These are phyloP conservation scores for Aspergillus tamarii DNA, from an alignment of 2,329 filamentous ascomycete genomes.

Conservation along the genomic window DNA sequence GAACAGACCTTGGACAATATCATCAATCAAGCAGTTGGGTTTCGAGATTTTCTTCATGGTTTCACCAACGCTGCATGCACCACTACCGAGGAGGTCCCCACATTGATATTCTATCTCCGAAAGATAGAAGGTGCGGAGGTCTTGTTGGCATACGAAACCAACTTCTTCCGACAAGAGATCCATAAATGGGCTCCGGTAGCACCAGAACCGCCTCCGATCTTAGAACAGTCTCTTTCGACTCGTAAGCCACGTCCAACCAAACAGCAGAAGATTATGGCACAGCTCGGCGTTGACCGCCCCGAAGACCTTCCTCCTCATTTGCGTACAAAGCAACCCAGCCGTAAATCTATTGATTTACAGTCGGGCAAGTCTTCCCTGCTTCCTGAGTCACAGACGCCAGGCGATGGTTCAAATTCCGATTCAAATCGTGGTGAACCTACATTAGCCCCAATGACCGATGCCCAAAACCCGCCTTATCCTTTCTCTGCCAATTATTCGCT, in stretches of 20 bases:
- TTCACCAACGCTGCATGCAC: constrained; percentile 82
- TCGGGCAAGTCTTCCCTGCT: constrained; percentile 30
- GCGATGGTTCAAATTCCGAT: constrained; percentile 33
- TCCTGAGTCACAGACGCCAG: constrained; percentile 35
- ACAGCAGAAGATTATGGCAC: constrained; percentile 88
- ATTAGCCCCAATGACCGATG: constrained; percentile 35
- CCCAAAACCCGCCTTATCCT: constrained; percentile 37
- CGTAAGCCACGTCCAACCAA: constrained; percentile 96
- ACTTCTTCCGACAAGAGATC: constrained; percentile 92
- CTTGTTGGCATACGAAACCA: constrained; percentile 88
- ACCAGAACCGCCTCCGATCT: constrained; percentile 78
- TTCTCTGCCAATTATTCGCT: constrained; percentile 46
- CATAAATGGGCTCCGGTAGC: constrained; percentile 95
- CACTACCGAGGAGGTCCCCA: constrained; percentile 83
- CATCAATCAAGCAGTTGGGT: constrained; percentile 79
- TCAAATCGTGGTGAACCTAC: constrained; percentile 37
- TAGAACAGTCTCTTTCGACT: constrained; percentile 87
- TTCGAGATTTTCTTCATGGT: constrained; percentile 77
- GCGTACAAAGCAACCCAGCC: constrained; percentile 73
- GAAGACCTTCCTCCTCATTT: constrained; percentile 86
- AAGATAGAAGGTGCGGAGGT: constrained; percentile 98
- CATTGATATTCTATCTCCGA: constrained; percentile 89
- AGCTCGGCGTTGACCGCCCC: constrained; percentile 84
- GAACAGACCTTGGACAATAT: constrained; percentile 85
- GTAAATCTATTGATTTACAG: constrained; percentile 65